Percentiles rank a stretch among this genome's conserved stretches.
Conservation (phyloP, 73 alveolate genomes). For the Effrenium voratum region DNA sequence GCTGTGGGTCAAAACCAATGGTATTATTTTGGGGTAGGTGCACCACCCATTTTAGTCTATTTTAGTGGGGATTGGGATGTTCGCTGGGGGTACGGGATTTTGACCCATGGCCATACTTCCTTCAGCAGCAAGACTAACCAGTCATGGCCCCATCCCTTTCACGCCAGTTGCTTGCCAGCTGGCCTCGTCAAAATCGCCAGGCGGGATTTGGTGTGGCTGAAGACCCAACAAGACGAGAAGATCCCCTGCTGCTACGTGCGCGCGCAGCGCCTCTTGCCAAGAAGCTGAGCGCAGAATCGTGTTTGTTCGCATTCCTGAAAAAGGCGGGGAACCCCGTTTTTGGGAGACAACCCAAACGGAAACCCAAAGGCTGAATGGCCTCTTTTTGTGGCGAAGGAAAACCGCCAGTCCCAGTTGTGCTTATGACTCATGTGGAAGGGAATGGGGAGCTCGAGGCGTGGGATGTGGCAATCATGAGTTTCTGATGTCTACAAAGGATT, state of each 20-base stretch:
- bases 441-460: too few relatives aligned
- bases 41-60: not conserved
- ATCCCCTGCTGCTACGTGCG: slow-evolving; percentile 49
- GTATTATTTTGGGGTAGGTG: not conserved
- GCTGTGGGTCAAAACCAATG: not conserved
- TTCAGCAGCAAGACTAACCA: not conserved
- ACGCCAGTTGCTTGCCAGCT: not conserved
- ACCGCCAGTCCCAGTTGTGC: too few relatives aligned
- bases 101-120: not conserved
- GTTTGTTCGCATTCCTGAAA: not conserved
- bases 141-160: not conserved
- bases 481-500: too few relatives aligned
- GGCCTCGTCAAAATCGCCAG: not conserved
- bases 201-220: slow-evolving; percentile 15
- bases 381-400: too few relatives aligned
- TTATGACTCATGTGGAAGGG: too few relatives aligned
- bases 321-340: not conserved
- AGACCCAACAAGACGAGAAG: not conserved
- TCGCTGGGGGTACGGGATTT: too few relatives aligned
- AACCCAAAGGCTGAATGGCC: too few relatives aligned
- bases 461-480: too few relatives aligned
- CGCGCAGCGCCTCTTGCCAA: slow-evolving; percentile 28
- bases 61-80: not conserved
- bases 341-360: too few relatives aligned
- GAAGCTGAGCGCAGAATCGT: not conserved